Base-by-base conservation (phyloP, 257 asterid genomes). In the Nyctanthes arbortristis region DNA sequence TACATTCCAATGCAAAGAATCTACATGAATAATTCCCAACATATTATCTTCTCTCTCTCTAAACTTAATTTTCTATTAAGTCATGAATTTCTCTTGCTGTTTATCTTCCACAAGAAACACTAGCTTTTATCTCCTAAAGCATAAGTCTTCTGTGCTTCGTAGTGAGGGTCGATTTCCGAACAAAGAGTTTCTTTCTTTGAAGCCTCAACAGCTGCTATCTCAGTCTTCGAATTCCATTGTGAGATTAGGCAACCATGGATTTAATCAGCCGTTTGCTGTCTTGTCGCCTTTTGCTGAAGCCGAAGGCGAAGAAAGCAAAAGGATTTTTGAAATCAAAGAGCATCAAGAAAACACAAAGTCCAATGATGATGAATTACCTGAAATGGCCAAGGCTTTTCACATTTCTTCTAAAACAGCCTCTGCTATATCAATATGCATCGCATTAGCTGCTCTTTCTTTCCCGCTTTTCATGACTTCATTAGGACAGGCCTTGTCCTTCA, bases 371-470 rank as follows among this genome's bases (percentile, higher is more conserved):
- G n/a, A n/a, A n/a, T 20, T 77, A 37, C 83, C 82, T 1, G 96
- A 96, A 27, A 88, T 92, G 97, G 94, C 98, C 2, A 77, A 77
- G 80, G 98, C 97, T 3, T 85, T 92, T 49, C 55, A 84, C 73
- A 83, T 89, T 14, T 88, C 98, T 0, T 71, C 96, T 40, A 72
- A 67, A 8, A 86, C 98, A 8, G 98, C 97, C 1, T 67, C 91
- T 13, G 96, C 91, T 9, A 75, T 92, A 57, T 77, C 95, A 3
- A 43, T 89, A 3, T 89, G 96, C 84, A 89, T 86, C 59, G 98
- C 89, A n/a, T 18, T 79, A 69, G 88, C 94, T 5, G 98, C 96
- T 12, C 87, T 92, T 8, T 25, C 64, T 60, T 73, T 90, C 32
- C 98, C 98, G 0, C 73, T 89, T 66, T 77, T 88, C 79, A 88